These are phyloP conservation scores for Geotrichum carabidarum DNA, from an alignment of 1,139 yeast species.

Conservation along the genomic window DNA sequence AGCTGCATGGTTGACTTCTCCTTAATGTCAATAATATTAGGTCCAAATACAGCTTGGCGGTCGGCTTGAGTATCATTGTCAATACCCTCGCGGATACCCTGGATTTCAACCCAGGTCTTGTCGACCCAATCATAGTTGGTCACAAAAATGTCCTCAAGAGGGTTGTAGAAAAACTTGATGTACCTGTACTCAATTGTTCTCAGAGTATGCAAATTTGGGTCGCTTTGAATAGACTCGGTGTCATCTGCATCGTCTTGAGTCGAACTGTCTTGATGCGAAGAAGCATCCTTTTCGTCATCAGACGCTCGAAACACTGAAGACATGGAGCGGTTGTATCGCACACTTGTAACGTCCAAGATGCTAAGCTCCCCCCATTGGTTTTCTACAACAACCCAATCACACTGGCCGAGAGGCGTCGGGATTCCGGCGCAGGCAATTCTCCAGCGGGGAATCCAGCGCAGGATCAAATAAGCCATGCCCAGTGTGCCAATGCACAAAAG, in stretches of 20 bases:
- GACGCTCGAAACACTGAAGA: constrained; percentile 55
- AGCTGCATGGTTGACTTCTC: constrained; percentile 64
- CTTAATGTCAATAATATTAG: constrained; percentile 66
- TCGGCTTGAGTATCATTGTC: constrained; percentile 64
- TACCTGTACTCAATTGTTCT: constrained; percentile 77
- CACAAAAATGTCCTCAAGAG: constrained; percentile 77
- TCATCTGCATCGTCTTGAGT: constrained; percentile 28
- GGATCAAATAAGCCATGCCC: constrained; percentile 66
- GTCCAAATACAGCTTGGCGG: constrained; percentile 68
- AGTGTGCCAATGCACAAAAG: constrained; percentile 54
- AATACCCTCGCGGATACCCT: constrained; percentile 62
- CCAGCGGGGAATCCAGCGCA: constrained; percentile 83
- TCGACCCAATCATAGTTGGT: constrained; percentile 89
- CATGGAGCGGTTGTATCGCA: constrained; percentile 63
- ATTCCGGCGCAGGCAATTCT: constrained; percentile 65
- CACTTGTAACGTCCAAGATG: constrained; percentile 51
- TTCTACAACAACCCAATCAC: constrained; percentile 92
- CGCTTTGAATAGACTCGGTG: constrained; percentile 38
- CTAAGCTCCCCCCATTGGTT: constrained; percentile 86
- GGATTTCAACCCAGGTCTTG: constrained; percentile 58
- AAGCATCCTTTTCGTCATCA: constrained; percentile 24
- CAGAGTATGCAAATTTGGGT: constrained; percentile 63
- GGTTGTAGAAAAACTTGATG: constrained; percentile 75
- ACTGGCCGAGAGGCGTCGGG: constrained; percentile 63
- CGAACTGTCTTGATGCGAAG: constrained; percentile 13